These are phyloP conservation scores for Striga asiatica DNA, from an alignment of 257 asterid species.

Conservation along the genomic window DNA sequence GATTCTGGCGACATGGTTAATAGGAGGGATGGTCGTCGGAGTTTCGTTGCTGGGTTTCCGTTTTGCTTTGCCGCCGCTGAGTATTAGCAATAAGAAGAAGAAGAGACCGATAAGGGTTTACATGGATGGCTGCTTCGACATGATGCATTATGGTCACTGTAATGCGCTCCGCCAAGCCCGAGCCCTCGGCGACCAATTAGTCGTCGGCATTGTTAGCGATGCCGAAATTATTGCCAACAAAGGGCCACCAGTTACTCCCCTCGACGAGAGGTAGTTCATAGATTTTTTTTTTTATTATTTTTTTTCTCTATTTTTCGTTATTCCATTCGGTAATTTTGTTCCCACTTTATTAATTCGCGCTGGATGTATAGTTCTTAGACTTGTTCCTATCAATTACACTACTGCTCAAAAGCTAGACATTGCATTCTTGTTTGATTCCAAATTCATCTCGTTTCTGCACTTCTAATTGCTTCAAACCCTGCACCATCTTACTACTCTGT, in stretches of 20 bases:
- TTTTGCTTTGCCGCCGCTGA: conserved; percentile 38
- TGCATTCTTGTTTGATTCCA: background rate
- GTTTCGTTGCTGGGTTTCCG: conserved; percentile 52
- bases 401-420: background rate
- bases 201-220: conserved; percentile 94
- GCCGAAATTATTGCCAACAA: conserved; percentile 76
- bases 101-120: conserved; percentile 87
- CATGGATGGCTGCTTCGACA: conserved; percentile 96
- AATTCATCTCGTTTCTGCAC: background rate
- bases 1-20: conserved; percentile 43
- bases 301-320: background rate
- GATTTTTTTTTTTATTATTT: background rate
- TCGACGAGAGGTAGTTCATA: conserved; percentile 81
- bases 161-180: conserved; percentile 99
- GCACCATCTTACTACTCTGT: background rate
- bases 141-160: conserved; percentile 99
- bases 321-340: background rate
- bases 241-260: conserved; percentile 97
- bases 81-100: conserved; percentile 33
- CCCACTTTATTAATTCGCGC: background rate
- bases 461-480: background rate
- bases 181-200: conserved; percentile 90
- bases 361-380: background rate
- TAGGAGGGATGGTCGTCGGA: conserved; percentile 63
- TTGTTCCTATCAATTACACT: background rate